These are phyloP conservation scores for Acanthamoeba castellanii DNA, from an alignment of 208 protist species.

Conservation along the genomic window DNA sequence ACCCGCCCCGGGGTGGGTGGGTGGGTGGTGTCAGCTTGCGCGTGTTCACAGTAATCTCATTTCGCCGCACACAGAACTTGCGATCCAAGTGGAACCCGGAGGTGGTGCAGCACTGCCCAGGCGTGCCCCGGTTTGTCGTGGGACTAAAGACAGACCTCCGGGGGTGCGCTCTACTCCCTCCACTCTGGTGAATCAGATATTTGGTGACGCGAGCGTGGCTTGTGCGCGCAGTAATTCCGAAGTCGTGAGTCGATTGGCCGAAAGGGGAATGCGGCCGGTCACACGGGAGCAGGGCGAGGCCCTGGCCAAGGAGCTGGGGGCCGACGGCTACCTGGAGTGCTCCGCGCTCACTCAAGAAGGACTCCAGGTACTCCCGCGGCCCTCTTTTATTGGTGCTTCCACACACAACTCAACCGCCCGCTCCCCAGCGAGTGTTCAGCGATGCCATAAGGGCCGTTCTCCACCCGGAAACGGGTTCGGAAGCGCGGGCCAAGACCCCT, in stretches of 20 bases:
- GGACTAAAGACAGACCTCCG: slow-evolving; percentile 94
- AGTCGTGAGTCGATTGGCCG: slow-evolving; percentile 67
- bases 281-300: slow-evolving; percentile 84
- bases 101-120: slow-evolving; percentile 85
- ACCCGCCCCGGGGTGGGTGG: too few species aligned
- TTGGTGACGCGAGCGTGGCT: neutral
- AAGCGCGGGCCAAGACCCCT: neutral
- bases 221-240: slow-evolving; percentile 56
- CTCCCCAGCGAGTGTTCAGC: neutral
- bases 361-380: slow-evolving; percentile 83
- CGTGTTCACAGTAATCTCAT: neutral
- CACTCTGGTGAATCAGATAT: neutral
- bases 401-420: neutral
- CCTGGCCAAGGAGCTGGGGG: slow-evolving; percentile 90
- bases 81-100: slow-evolving; percentile 83
- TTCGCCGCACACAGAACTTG: slow-evolving; percentile 84
- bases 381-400: neutral
- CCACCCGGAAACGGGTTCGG: neutral
- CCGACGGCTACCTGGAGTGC: slow-evolving; percentile 93
- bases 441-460: neutral
- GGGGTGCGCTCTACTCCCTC: neutral
- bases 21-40: slow-evolving; percentile 71
- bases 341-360: slow-evolving; percentile 92
- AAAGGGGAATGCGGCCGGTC: slow-evolving; percentile 84
- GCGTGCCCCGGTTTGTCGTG: slow-evolving; percentile 92